A percentile compares a stretch with the other conserved stretches of the same genome.
phyloP scores from a whole-genome alignment of 768 basidiomycete genomes.

The Crucibulum laeve region DNA sequence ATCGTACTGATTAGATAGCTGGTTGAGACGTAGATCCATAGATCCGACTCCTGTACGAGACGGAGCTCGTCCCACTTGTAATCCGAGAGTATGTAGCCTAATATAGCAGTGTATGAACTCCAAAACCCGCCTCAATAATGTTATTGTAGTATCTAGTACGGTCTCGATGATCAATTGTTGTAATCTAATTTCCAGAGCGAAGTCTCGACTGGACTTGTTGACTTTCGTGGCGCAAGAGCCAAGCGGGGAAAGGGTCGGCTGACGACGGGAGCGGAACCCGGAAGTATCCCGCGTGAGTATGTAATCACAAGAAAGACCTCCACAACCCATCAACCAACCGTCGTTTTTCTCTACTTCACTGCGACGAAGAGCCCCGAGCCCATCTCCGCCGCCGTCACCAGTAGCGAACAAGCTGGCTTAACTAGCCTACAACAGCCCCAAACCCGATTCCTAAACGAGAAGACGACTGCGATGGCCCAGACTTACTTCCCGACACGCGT shows the following conservation, averaged over 20 bases:
- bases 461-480: slow-evolving; percentile 33
- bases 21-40: too few species aligned
- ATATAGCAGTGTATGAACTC: too few species aligned
- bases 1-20: too few species aligned
- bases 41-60: too few species aligned
- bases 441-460: neutral
- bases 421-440: neutral
- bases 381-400: slow-evolving; percentile 8
- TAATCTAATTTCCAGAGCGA: too few species aligned
- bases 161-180: too few species aligned
- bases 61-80: too few species aligned
- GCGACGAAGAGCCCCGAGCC: neutral
- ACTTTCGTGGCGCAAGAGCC: neutral
- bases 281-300: neutral
- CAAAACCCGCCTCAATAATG: too few species aligned
- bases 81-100: too few species aligned
- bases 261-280: slow-evolving; percentile 1
- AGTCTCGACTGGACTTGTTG: neutral
- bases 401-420: slow-evolving; percentile 14
- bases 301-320: neutral
- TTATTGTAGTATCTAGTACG: too few species aligned
- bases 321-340: neutral
- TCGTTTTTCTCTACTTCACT: neutral
- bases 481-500: slow-evolving; percentile 31
- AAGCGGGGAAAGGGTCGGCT: neutral